phyloP scores from a whole-genome alignment of 2,329 filamentous ascomycete genomes.

The Raffaelea arxii region DNA sequence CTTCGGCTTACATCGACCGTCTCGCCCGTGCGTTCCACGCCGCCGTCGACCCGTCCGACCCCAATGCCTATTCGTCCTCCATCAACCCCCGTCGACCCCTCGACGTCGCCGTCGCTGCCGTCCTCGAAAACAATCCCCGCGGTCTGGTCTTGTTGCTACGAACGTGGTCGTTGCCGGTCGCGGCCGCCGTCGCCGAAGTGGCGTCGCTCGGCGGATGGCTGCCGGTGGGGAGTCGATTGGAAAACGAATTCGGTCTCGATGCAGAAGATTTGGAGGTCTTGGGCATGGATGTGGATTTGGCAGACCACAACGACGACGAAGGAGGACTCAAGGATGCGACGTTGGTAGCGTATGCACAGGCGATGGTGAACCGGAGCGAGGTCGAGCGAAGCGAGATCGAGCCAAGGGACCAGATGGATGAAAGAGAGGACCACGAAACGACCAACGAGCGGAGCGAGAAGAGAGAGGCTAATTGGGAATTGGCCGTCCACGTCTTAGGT shows the following conservation, averaged over 20 bases:
- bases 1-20: constrained; percentile 53
- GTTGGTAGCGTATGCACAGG: constrained; percentile 64
- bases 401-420: constrained; percentile 7
- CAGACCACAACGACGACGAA: constrained; percentile 49
- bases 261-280: constrained; percentile 79
- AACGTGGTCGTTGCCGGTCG: constrained; percentile 70
- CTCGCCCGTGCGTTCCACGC: constrained; percentile 63
- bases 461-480: constrained; percentile 71
- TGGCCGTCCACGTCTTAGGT: constrained; percentile 74
- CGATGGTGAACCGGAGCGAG: constrained; percentile 47
- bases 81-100: constrained; percentile 67
- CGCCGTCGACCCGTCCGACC: constrained; percentile 59
- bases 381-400: constrained; percentile 33
- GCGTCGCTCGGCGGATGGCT: constrained; percentile 81
- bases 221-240: constrained; percentile 42
- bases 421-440: constrained; percentile 16
- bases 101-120: constrained; percentile 72
- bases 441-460: constrained; percentile 6
- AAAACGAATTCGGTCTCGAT: constrained; percentile 50
- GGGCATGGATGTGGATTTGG: constrained; percentile 50
- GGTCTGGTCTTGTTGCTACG: constrained; percentile 65
- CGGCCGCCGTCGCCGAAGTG: constrained; percentile 71
- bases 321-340: constrained; percentile 74
- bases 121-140: constrained; percentile 75
- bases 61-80: too few species aligned